Evolutionary conservation across 2,329 filamentous ascomycete species (phyloP).

Genomic region (Passalora sequoiae): DNA sequence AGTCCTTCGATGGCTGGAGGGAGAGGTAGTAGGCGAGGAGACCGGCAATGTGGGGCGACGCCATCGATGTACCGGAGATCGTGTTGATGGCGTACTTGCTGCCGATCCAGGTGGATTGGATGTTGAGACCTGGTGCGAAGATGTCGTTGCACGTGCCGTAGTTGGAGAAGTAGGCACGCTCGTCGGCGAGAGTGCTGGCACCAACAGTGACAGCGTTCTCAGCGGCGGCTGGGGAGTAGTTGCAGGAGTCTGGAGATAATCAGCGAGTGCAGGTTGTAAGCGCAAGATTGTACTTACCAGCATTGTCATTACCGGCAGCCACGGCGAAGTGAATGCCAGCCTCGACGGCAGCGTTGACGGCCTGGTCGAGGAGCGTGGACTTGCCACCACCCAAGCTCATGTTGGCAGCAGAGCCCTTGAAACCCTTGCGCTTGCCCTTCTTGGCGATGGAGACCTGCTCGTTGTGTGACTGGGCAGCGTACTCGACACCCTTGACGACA

Average conservation of each 20-base stretch:
- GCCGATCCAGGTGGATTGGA: constrained; percentile 97
- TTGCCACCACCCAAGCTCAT: constrained; percentile 99
- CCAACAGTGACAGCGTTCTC: constrained; percentile 91
- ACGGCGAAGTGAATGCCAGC: constrained; percentile 96
- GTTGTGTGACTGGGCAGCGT: constrained; percentile 73
- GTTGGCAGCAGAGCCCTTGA: constrained; percentile 99
- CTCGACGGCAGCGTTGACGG: constrained; percentile 88
- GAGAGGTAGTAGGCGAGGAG: constrained; percentile 97
- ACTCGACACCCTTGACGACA: constrained; percentile 97
- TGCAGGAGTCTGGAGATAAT: constrained; percentile 72
- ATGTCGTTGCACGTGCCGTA: constrained; percentile 99
- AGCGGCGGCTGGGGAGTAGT: constrained; percentile 95
- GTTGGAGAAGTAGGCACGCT: constrained; percentile 99
- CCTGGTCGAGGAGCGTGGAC: constrained; percentile 81
- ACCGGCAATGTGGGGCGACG: constrained; percentile 92
- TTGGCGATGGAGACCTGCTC: constrained; percentile 73
- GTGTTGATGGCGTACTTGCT: constrained; percentile 95
- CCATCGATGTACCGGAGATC: constrained; percentile 99
- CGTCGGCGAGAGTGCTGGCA: constrained; percentile 86
- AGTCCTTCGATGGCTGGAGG: constrained; percentile 84
- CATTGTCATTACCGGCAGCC: constrained; percentile 97
- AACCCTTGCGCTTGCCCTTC: constrained; percentile 84
- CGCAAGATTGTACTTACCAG: constrained; percentile 34
- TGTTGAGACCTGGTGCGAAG: constrained; percentile 87
- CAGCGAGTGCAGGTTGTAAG: background rate